Evolutionary conservation across 2,329 filamentous ascomycete genomes (phyloP), one percentile per base, ranked within the genome.

Genomic region (Ophiostoma triangulosporum): DNA sequence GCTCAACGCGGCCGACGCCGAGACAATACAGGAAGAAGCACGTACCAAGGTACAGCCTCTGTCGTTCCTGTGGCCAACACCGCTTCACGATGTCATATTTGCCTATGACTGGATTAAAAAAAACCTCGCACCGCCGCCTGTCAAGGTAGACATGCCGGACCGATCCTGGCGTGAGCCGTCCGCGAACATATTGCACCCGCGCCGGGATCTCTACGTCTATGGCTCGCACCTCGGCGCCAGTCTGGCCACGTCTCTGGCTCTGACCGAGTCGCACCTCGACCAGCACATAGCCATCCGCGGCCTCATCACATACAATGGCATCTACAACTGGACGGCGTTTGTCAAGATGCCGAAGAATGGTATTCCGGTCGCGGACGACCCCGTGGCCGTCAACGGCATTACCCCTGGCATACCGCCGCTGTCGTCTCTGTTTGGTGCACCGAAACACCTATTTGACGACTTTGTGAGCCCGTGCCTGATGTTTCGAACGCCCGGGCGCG

Each of bases 261-360:
- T 84, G 43, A 83, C 78, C 2, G 77, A 82, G 62, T 66, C 72
- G 1, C 68, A 70, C 45, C 59, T 66, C 2, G 66, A 73, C 52
- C 60, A 65, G 14, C 64, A 60, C 31, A 69, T 77, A 60, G 69
- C 68, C 36, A 68, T 83, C 43, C 70, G 75, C 9, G 78, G 78
- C 7, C 63, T 81, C 31, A 65, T 78, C 15, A 71, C 73, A 7
- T 75, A 75, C 64, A 79, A 83, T 58, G 80, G 78, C 40, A 71
- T 83, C 55, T 83, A 80, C 65, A 75, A 83, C 66, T 83, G 80
- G 80, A 79, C 77, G 54, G 75, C 70, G 63, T 77, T 81, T 55
- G 58, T 63, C 4, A 60, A 56, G 64, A 69, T 15, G 31, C 38
- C 22, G 1, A 20, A 32, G 3, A 50, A 50, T 20, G 43, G 48